Percentiles rank a stretch among this genome's conserved stretches.
These are phyloP conservation scores for Thyridium curvatum DNA, from an alignment of 2,329 filamentous ascomycete species.

Conservation along the genomic window DNA sequence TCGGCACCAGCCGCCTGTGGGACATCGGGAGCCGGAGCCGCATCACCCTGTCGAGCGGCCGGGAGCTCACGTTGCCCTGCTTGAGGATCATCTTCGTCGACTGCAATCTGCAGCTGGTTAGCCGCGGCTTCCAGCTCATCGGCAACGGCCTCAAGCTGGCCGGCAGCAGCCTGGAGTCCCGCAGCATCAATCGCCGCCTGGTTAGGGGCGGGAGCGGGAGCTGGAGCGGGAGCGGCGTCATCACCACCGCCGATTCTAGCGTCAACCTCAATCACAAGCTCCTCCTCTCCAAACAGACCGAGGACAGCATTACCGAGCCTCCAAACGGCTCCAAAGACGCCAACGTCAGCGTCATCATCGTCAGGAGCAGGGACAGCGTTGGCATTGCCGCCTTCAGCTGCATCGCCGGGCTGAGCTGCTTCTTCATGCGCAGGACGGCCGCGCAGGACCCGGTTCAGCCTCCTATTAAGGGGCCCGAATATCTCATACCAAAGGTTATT, in stretches of 20 bases:
- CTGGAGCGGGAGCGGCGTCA: background rate
- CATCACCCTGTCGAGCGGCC: too few relatives aligned
- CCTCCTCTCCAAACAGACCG: conserved; percentile 8
- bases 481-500: conserved; percentile 39
- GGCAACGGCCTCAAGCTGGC: conserved; percentile 6
- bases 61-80: too few relatives aligned
- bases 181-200: conserved; percentile 1
- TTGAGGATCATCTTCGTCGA: too few relatives aligned
- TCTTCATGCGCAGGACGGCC: conserved; percentile 20
- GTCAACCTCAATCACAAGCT: conserved; percentile 6
- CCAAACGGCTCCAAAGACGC: conserved; percentile 9
- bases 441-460: conserved; percentile 40
- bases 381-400: conserved; percentile 3
- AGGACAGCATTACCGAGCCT: conserved; percentile 14
- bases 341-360: conserved; percentile 17
- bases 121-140: conserved; percentile 3
- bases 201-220: background rate
- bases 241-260: conserved; percentile 12
- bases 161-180: conserved; percentile 1
- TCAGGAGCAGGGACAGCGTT: conserved; percentile 12
- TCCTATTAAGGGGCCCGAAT: conserved; percentile 38
- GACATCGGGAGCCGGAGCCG: too few relatives aligned
- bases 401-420: conserved; percentile 4
- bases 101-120: too few relatives aligned
- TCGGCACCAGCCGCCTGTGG: too few relatives aligned